Base-by-base conservation (phyloP, 2,329 filamentous ascomycete species). In the Stylonectria norvegica region DNA sequence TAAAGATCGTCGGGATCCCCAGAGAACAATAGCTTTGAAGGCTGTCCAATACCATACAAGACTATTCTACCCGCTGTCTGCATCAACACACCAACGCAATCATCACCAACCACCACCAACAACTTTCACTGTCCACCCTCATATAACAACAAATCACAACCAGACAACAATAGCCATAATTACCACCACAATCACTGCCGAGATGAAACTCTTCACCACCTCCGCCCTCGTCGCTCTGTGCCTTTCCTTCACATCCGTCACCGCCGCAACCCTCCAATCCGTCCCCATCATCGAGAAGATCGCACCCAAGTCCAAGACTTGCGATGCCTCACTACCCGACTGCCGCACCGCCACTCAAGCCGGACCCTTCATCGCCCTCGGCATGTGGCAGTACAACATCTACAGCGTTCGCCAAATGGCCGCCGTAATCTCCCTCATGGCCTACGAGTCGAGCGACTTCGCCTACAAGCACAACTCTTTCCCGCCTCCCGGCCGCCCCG, bases 381-480 rank as follows among this genome's bases (percentile, higher is more conserved):
- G 78, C 23, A 81, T 89, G 61, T 41, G 56, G 14, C 63, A 70
- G 9, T 84, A 87, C 69, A 49, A 61, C 3, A 67, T 89, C 52
- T 71, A 65, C 34, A 61, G 62, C 22, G 64, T 66, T 16, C 75
- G 71, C 16, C 78, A 85, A 52, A 81, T 85, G 58, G 86, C 86
- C 5, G 86, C 82, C 16, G 63, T 90, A 12, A 58, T 93, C 30
- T 72, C 81, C 10, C 70, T 89, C 56, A 84, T 87, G 68, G 78
- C 83, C 9, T 82, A 81, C 58, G 89, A 94, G 67, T 80, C 78
- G 2, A 79, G 42, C 16, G 73, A 82, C 47, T 86, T 90, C 66
- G 72, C 76, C 55, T 90, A 78, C 73, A 86, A 83, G 64, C 75
- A 72, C 61, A 88, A 89, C 65, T 69, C 80, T 53, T 49, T 38